Base-by-base conservation (phyloP, 2,329 filamentous ascomycete genomes). In the Cucurbitaria berberidis region DNA sequence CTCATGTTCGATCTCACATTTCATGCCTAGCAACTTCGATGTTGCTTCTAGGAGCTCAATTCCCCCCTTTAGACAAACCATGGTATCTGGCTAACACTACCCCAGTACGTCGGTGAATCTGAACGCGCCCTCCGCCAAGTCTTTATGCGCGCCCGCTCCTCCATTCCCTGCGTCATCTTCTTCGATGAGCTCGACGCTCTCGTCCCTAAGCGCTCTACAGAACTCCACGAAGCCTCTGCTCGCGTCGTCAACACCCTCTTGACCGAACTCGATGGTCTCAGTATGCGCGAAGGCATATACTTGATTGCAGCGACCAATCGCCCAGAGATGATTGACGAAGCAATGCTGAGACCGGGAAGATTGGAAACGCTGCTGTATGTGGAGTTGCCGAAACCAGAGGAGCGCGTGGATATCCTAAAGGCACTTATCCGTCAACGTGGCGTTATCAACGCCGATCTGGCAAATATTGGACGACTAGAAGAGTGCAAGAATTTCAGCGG, bases 141-240 rank as follows among this genome's bases (percentile, higher is more conserved):
- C 0, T 99, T 99, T 75, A 86, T 88, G 59, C 88, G 93, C 15
- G 95, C 95, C 0, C 86, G 93, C 45, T 89, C 89, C 0, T 93
- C 89, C 7, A 84, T 92, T 0, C 95, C 95, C 0, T 98, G 93
- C 70, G 91, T 99, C 48, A 88, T 99, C 53, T 98, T 99, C 83
- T 98, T 99, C 71, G 95, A 99, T 73, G 95, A 99, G 77, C 84
- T 99, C 46, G 95, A 99, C 75, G 93, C 95, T 0, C 81, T 99
- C 2, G 93, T 95, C 0, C 93, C 93, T 0, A 87, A 87, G 45
- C 87, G 95, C 48, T 91, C 93, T 68, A 89, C 89, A 49, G 73
- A 77, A 15, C 84, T 90, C 2, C 90, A 88, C 2, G 93, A 98
- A 72, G 89, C 91, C 5, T 91, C 89, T 41, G 87, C 91, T 1